These are phyloP conservation scores for Chimonanthus praecox DNA, from an alignment of 164 flowering plant species.

Conservation along the genomic window DNA sequence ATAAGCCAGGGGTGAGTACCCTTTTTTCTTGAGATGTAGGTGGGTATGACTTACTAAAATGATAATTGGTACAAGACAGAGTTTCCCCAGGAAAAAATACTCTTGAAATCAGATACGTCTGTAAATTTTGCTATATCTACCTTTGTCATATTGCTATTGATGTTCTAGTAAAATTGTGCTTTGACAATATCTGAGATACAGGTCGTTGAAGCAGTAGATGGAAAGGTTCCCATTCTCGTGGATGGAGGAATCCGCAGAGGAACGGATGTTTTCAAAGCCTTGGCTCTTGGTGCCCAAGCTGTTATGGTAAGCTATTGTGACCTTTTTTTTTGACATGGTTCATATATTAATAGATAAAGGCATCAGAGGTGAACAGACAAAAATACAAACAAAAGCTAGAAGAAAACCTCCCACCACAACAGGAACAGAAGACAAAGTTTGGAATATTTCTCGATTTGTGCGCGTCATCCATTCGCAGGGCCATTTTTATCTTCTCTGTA, in stretches of 20 bases:
- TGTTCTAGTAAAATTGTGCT: neutral
- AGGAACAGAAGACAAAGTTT: too few species aligned
- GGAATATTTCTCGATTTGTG: too few species aligned
- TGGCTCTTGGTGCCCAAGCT: slow-evolving; percentile 89
- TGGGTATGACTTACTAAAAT: too few species aligned
- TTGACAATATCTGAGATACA: slow-evolving; percentile 4
- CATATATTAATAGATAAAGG: too few species aligned
- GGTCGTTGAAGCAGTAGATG: slow-evolving; percentile 67
- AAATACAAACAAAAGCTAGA: too few species aligned
- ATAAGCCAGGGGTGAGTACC: too few species aligned
- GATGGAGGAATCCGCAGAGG: slow-evolving; percentile 85
- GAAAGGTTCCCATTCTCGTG: slow-evolving; percentile 63
- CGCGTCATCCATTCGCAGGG: too few species aligned
- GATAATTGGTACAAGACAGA: neutral
- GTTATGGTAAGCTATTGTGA: slow-evolving; percentile 43
- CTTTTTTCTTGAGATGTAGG: too few species aligned
- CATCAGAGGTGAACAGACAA: too few species aligned
- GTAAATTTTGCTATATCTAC: neutral
- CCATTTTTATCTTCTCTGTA: too few species aligned
- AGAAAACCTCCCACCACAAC: too few species aligned
- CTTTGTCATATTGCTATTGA: neutral
- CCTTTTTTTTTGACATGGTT: neutral
- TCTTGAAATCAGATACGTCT: neutral
- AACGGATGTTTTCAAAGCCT: slow-evolving; percentile 81
- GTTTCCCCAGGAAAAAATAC: neutral